phyloP scores from a whole-genome alignment of 163 green algal species.

The Coccomyxa subellipsoidea region DNA sequence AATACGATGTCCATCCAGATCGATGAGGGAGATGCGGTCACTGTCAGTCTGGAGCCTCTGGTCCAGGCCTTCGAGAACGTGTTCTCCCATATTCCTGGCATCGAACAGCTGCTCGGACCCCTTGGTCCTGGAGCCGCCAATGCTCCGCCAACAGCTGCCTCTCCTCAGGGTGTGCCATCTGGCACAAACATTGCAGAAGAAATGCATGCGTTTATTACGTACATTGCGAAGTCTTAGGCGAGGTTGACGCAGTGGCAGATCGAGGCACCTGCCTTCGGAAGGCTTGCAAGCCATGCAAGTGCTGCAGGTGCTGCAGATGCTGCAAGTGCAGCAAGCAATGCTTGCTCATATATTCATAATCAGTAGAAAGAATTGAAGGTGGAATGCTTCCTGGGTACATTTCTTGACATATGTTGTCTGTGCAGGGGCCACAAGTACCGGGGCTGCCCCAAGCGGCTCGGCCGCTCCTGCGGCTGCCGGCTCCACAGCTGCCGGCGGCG shows the following conservation, averaged over 20 bases:
- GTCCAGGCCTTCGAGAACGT: slow-evolving; percentile 1
- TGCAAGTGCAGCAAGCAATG: not conserved
- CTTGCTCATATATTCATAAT: too few species aligned
- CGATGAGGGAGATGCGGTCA: not conserved
- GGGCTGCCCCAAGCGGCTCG: not conserved
- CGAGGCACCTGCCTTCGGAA: too few species aligned
- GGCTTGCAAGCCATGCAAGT: too few species aligned
- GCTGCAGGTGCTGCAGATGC: not conserved
- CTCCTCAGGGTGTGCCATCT: not conserved
- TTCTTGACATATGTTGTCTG: too few species aligned
- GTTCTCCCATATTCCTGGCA: not conserved
- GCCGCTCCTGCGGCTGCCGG: too few species aligned
- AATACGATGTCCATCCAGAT: not conserved
- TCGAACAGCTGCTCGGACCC: not conserved
- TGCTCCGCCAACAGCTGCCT: not conserved
- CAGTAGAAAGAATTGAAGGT: too few species aligned
- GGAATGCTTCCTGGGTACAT: too few species aligned
- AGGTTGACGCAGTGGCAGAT: too few species aligned
- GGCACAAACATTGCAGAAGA: not conserved
- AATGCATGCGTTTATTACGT: not conserved
- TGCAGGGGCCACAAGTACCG: not conserved
- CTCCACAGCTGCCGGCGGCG: too few species aligned
- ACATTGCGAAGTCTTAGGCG: not conserved
- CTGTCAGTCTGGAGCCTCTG: not conserved
- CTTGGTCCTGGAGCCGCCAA: not conserved